These are phyloP conservation scores for Ilex paraguariensis DNA, from an alignment of 305 asterid species.

Conservation along the genomic window DNA sequence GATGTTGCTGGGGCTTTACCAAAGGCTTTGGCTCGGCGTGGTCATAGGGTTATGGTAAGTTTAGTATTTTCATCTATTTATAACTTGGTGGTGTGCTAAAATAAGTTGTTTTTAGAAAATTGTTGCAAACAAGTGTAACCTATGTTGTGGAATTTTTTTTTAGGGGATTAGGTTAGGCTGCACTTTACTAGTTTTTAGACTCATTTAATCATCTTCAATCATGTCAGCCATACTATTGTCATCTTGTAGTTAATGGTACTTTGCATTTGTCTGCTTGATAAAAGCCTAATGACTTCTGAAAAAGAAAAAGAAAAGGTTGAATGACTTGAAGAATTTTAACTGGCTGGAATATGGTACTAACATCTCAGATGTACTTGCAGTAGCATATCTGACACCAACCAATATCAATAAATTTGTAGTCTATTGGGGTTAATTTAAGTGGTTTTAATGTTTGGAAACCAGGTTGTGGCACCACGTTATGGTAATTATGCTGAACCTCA, in stretches of 20 bases:
- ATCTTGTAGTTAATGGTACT: background rate
- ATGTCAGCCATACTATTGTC: background rate
- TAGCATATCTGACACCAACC: too few species aligned
- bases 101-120: background rate
- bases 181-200: background rate
- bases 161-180: too few species aligned
- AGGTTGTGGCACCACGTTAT: conserved; percentile 89
- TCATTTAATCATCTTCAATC: background rate
- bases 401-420: background rate
- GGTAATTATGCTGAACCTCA: conserved; percentile 71
- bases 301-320: background rate
- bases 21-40: conserved; percentile 94
- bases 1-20: conserved; percentile 99
- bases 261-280: background rate
- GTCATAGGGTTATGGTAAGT: conserved; percentile 94
- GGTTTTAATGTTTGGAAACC: background rate
- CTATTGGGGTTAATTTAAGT: background rate
- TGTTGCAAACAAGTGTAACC: background rate
- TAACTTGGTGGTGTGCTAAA: background rate
- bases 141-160: conserved; percentile 3
- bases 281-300: too few species aligned
- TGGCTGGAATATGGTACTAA: background rate
- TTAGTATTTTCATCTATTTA: background rate
- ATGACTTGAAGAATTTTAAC: background rate
- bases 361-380: too few species aligned